Evolutionary conservation across 2,329 filamentous ascomycete genomes (phyloP).

Genomic region (Ustilaginoidea virens): DNA sequence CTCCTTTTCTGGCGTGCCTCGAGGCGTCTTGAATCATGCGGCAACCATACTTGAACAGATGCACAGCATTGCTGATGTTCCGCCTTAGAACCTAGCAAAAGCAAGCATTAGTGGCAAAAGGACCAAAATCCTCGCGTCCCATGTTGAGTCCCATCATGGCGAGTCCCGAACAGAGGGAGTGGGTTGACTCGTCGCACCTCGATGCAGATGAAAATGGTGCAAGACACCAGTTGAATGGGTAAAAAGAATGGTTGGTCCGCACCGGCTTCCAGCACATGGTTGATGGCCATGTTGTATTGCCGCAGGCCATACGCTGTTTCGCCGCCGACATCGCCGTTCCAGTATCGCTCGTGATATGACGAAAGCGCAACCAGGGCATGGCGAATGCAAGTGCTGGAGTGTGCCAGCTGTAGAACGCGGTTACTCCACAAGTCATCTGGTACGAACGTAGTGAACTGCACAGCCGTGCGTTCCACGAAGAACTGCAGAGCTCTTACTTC

Average conservation of each 20-base stretch:
- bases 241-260: conserved; percentile 1
- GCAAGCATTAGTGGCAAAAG: no score
- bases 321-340: not conserved
- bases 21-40: conserved; percentile 1
- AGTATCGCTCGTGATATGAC: conserved; percentile 5
- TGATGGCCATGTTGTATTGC: conserved; percentile 4
- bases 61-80: conserved; percentile 2
- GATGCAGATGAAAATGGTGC: conserved; percentile 5
- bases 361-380: conserved; percentile 6
- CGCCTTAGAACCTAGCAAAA: conserved; percentile 1
- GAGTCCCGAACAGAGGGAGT: no score
- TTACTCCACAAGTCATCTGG: conserved; percentile 5
- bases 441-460: conserved; percentile 3
- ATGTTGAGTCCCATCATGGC: no score
- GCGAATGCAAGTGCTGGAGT: conserved; percentile 3
- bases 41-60: conserved; percentile 4
- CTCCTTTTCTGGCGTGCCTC: conserved; percentile 1
- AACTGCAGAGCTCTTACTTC: conserved; percentile 5
- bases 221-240: conserved; percentile 5
- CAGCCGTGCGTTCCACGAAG: conserved; percentile 4
- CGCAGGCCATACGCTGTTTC: conserved; percentile 3
- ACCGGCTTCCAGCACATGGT: conserved; percentile 2
- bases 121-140: no score
- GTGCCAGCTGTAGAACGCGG: conserved; percentile 4
- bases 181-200: no score